Percentiles rank a stretch among this genome's conserved stretches.
phyloP scores from a whole-genome alignment of 176 grass and related monocot genomes.

The Rhynchospora tenuis region DNA sequence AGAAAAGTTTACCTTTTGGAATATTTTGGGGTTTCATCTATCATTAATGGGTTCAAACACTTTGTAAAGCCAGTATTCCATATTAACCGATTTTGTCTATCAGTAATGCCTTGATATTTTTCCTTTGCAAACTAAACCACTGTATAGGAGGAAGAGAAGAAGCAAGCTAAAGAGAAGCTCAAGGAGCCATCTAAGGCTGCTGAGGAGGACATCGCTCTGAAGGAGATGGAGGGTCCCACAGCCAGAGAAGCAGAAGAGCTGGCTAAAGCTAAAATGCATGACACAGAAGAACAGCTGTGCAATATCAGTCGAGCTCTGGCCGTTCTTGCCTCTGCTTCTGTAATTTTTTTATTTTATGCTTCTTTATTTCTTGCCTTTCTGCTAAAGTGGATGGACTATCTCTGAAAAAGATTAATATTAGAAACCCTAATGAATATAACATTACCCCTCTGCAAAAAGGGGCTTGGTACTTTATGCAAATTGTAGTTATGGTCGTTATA shows the following conservation, averaged over 20 bases:
- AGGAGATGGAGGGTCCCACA: conserved; percentile 72
- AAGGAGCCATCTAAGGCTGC: conserved; percentile 27
- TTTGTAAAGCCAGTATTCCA: neutral
- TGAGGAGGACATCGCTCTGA: conserved; percentile 75
- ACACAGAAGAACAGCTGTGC: conserved; percentile 65
- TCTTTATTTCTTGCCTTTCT: conserved; percentile 21
- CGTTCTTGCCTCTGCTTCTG: conserved; percentile 88
- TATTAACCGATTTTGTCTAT: conserved; percentile 16
- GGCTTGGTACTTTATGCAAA: neutral
- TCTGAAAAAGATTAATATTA: neutral
- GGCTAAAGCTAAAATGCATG: conserved; percentile 49
- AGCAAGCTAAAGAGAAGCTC: conserved; percentile 66
- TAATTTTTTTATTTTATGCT: conserved; percentile 32
- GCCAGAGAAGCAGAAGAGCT: conserved; percentile 58
- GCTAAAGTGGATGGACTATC: neutral
- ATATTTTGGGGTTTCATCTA: neutral
- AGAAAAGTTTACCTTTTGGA: neutral
- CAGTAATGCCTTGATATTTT: conserved; percentile 7
- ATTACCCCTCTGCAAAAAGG: neutral
- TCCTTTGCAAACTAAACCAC: conserved; percentile 22
- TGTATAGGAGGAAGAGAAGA: conserved; percentile 83
- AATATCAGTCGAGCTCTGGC: conserved; percentile 75
- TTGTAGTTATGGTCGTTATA: neutral
- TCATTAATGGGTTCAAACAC: neutral
- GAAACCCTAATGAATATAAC: conserved; percentile 7